phyloP scores from a whole-genome alignment of 2,329 filamentous ascomycete species.

The Penicillium sp. region DNA sequence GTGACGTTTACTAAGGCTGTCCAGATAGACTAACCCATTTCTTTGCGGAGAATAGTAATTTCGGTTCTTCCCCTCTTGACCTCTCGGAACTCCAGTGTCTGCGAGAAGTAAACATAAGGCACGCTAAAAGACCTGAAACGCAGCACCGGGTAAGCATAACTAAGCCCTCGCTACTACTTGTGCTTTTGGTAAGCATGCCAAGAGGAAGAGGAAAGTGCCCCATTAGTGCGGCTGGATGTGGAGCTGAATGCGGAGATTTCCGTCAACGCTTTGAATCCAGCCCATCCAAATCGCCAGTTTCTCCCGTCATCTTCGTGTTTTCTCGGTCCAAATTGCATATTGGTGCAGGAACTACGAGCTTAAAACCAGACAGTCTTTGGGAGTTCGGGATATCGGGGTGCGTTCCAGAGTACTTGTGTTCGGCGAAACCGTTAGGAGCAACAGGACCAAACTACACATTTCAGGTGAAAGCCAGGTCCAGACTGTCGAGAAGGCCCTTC shows the following conservation, averaged over 20 bases:
- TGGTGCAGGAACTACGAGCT: conserved; percentile 4
- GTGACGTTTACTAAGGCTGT: conserved; percentile 40
- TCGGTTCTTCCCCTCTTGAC: conserved; percentile 18
- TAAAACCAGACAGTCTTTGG: background rate
- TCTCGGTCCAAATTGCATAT: background rate
- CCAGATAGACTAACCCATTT: conserved; percentile 32
- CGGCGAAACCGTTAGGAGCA: background rate
- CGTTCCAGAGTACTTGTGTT: background rate
- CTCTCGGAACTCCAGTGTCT: conserved; percentile 4
- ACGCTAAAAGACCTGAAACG: conserved; percentile 16
- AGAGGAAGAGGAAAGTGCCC: conserved; percentile 21
- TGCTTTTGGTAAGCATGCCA: conserved; percentile 27
- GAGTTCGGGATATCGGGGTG: conserved; percentile 11
- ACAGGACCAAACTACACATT: conserved; percentile 2
- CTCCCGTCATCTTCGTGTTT: background rate
- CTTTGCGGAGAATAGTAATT: conserved; percentile 29
- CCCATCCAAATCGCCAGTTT: background rate
- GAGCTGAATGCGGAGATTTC: conserved; percentile 27
- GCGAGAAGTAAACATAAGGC: background rate
- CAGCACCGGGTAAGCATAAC: conserved; percentile 22
- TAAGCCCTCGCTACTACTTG: conserved; percentile 3
- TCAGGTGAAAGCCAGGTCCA: conserved; percentile 31
- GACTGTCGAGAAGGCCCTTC: conserved; percentile 31
- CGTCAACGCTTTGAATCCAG: conserved; percentile 6
- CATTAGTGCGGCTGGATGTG: conserved; percentile 23